phyloP scores from a whole-genome alignment of 495 filamentous ascomycete species.

The Pyrenula aspistea region DNA sequence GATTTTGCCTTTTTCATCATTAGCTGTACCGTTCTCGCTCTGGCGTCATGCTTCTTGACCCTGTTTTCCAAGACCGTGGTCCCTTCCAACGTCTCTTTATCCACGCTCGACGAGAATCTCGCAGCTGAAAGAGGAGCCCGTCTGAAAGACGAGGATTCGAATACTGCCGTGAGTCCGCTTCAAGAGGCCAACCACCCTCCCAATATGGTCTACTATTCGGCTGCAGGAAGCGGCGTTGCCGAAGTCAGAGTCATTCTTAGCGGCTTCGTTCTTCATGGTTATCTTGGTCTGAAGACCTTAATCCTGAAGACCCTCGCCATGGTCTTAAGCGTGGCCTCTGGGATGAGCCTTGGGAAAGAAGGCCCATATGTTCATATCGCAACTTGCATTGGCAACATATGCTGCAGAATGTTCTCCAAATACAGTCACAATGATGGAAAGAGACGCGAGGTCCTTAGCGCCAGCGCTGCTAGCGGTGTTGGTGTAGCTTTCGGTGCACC shows the following conservation, averaged over 20 bases:
- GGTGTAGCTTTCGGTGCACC: slow-evolving; percentile 93
- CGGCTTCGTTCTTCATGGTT: slow-evolving; percentile 93
- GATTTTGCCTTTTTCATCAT: slow-evolving; percentile 65
- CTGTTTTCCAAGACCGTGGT: slow-evolving; percentile 83
- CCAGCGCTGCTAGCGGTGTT: slow-evolving; percentile 83
- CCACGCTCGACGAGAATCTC: slow-evolving; percentile 80
- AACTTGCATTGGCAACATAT: slow-evolving; percentile 90
- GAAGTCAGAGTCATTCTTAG: slow-evolving; percentile 97
- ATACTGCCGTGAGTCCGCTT: slow-evolving; percentile 12
- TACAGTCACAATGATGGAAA: slow-evolving; percentile 91
- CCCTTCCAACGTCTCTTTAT: slow-evolving; percentile 72
- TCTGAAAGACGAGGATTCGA: slow-evolving; percentile 10
- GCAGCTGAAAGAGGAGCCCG: slow-evolving; percentile 21
- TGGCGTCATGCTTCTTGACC: slow-evolving; percentile 64
- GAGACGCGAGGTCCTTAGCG: slow-evolving; percentile 82
- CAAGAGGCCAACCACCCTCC: slow-evolving; percentile 32
- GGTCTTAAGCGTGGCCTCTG: slow-evolving; percentile 82
- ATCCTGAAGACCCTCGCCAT: slow-evolving; percentile 75
- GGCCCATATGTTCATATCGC: slow-evolving; percentile 97
- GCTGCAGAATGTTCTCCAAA: slow-evolving; percentile 82
- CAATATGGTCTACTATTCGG: slow-evolving; percentile 88
- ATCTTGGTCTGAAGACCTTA: slow-evolving; percentile 80
- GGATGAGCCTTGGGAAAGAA: slow-evolving; percentile 89
- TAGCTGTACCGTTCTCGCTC: slow-evolving; percentile 60
- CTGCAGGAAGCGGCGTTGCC: slow-evolving; percentile 90